Base-by-base conservation (phyloP, 2,329 filamentous ascomycete species). In the Monilinia laxa region DNA sequence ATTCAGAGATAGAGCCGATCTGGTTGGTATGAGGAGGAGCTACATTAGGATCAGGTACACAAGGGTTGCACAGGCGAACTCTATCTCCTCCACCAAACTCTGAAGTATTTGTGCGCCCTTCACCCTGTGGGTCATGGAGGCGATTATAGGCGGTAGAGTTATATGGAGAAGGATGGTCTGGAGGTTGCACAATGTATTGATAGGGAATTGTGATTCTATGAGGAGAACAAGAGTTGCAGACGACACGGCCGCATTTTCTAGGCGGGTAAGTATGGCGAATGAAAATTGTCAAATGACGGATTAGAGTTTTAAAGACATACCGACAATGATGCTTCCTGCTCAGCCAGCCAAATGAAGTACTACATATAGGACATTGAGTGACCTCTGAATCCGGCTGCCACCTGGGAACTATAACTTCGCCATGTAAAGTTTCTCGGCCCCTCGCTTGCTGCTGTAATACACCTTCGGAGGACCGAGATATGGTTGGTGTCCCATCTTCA, bases 151-250 rank as follows among this genome's bases (percentile, higher is more conserved):
- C 52, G 6, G n/a, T 45, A 42, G 66, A 69, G 28, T 47, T 67
- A 62, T 69, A 59, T 54, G 51, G 58, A 56, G 67, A 58, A 25
- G 58, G 56, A 80, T 70, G 65, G 35, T 64, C 28, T 0, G 90
- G 90, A 3, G 91, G 90, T 58, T 90, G 89, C 35, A 97, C 93
- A 71, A 98, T 97, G 77, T 92, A 98, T 75, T 95, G 91, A 71
- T 93, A 86, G 0, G 94, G 94, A 70, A 98, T 97, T 4, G 91
- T 96, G 75, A 98, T 98, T 69, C 93, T 87, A 78, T 98, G 94
- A 4, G 94, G 94, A 3, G 94, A 97, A 80, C 94, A 98, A 25
- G 87, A 83, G 67, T 89, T 88, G 78, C 94, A 98, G 31, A 98
- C 94, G 11, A 98, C 93, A 69, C 93, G 84, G 56, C 94, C 94